Base-by-base conservation (phyloP, 1,284 basidiomycete genomes). In the Cystobasidiaceae sp. region DNA sequence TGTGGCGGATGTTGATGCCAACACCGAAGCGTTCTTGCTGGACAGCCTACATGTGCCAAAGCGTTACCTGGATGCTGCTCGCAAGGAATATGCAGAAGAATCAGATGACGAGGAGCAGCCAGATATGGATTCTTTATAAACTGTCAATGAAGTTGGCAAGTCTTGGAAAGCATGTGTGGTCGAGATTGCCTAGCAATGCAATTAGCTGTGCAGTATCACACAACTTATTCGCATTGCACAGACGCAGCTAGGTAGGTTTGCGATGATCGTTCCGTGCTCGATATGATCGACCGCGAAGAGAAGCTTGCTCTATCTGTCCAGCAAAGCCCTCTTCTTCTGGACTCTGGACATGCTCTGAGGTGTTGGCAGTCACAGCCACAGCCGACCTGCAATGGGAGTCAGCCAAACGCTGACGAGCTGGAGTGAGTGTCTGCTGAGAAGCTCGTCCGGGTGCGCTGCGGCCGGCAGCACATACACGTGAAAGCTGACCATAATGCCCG, bases 61-160 rank as follows among this genome's bases (percentile, higher is more conserved):
- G 48, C 77, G 83, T 3, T 99, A 94, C 94, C 81, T 97, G 27
- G 84, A 88, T 66, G 89, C 92, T 75, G 89, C 92, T 13, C 28
- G 48, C 15, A 48, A 51, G 13, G 21, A 25, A 28, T 59, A 50
- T 61, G 48, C 27, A 41, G 33, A 61, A 11, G 46, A 21, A 15
- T 15, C 25, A 7, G 30, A 48, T 7, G 21, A 45, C 17, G 37
- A 57, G 19, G 25, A 28, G 13, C n/a, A 17, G 23, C 17, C 15
- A 34, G 51, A 54, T 21, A 3, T 11, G 9, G 33, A 52, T 30
- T 25, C 19, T n/a, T n/a, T n/a, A n/a, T n/a, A n/a, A 19, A 7
- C 43, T 45, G 43, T 45, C 7, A 7, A n/a, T n/a, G n/a, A n/a
- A n/a, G n/a, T n/a, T n/a, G n/a, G n/a, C n/a, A n/a, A n/a, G n/a